phyloP scores from a whole-genome alignment of 2,329 filamentous ascomycete species.

The Microcera coccophila region DNA sequence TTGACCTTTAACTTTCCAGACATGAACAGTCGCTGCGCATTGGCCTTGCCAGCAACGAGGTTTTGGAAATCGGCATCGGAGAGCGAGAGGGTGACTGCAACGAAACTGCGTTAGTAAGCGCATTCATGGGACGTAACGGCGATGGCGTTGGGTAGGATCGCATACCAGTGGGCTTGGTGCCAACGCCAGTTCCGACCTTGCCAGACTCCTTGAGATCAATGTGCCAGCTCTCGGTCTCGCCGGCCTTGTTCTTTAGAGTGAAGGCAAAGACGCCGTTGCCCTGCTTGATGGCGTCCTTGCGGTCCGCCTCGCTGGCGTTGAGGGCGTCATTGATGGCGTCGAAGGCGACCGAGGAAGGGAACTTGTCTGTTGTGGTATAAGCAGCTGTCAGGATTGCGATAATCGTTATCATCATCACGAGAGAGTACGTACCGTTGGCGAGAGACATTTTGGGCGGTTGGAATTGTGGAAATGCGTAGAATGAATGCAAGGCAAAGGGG shows the following conservation, averaged over 20 bases:
- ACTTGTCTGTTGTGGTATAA: slow-evolving; percentile 55
- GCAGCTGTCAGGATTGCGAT: slow-evolving; percentile 1
- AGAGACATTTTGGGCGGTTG: slow-evolving; percentile 58
- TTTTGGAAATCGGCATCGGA: slow-evolving; percentile 83
- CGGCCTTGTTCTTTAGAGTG: slow-evolving; percentile 80
- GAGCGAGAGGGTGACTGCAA: slow-evolving; percentile 74
- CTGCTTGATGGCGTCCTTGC: slow-evolving; percentile 85
- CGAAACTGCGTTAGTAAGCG: slow-evolving; percentile 2
- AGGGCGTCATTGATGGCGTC: slow-evolving; percentile 78
- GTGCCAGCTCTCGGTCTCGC: slow-evolving; percentile 82
- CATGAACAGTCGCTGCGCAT: slow-evolving; percentile 96
- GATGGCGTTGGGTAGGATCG: not conserved
- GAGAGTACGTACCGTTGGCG: slow-evolving; percentile 58
- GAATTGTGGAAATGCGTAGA: slow-evolving; percentile 2
- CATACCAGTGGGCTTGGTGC: slow-evolving; percentile 79
- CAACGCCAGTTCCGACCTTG: slow-evolving; percentile 71
- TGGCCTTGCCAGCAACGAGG: slow-evolving; percentile 81
- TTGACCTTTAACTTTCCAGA: slow-evolving; percentile 97
- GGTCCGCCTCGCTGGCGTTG: slow-evolving; percentile 63
- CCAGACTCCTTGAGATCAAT: slow-evolving; percentile 93
- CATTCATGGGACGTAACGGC: not conserved
- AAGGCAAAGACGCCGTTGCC: slow-evolving; percentile 87
- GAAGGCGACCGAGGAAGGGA: slow-evolving; percentile 88
- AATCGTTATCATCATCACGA: not conserved
- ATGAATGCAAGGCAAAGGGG: not conserved